These are phyloP conservation scores for Colletotrichum higginsianum DNA, from an alignment of 2,329 filamentous ascomycete species.

Conservation along the genomic window DNA sequence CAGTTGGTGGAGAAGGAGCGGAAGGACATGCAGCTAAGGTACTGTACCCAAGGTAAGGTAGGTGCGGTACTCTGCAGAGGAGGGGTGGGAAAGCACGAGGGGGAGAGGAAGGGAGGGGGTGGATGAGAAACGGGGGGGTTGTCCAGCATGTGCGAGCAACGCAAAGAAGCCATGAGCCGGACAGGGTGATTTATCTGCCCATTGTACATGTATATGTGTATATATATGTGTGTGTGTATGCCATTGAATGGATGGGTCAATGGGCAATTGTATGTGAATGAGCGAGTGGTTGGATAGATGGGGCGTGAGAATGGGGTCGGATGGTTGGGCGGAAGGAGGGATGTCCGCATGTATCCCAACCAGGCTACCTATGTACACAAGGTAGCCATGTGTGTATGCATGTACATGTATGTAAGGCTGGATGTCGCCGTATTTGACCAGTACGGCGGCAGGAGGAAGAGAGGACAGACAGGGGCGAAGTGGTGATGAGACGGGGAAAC, in stretches of 20 bases:
- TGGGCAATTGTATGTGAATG: constrained; percentile 1
- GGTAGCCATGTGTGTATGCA: constrained; percentile 7
- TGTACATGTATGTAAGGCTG: constrained; percentile 16
- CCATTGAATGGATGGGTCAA: constrained; percentile 20
- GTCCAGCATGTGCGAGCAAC: constrained; percentile 3
- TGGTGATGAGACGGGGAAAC: constrained; percentile 4
- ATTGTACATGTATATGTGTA: constrained; percentile 17
- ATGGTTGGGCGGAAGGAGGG: constrained; percentile 27
- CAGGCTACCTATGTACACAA: constrained; percentile 13
- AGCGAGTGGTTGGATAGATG: constrained; percentile 12
- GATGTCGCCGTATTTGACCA: constrained; percentile 5
- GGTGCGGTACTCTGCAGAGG: constrained; percentile 23
- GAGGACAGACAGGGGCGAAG: neutral
- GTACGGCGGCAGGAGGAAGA: constrained; percentile 5
- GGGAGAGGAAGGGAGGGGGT: constrained; percentile 20
- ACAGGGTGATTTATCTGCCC: constrained; percentile 29
- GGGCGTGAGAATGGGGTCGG: constrained; percentile 16
- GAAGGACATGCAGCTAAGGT: constrained; percentile 62
- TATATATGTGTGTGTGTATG: neutral
- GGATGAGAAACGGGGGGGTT: constrained; percentile 11
- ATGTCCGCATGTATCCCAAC: constrained; percentile 17
- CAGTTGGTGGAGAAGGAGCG: constrained; percentile 62
- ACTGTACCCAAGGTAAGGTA: constrained; percentile 22
- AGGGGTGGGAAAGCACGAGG: constrained; percentile 30
- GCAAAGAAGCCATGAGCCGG: constrained; percentile 32